These are phyloP conservation scores for Colletotrichum musicola DNA, from an alignment of 2,329 filamentous ascomycete genomes.

Conservation along the genomic window DNA sequence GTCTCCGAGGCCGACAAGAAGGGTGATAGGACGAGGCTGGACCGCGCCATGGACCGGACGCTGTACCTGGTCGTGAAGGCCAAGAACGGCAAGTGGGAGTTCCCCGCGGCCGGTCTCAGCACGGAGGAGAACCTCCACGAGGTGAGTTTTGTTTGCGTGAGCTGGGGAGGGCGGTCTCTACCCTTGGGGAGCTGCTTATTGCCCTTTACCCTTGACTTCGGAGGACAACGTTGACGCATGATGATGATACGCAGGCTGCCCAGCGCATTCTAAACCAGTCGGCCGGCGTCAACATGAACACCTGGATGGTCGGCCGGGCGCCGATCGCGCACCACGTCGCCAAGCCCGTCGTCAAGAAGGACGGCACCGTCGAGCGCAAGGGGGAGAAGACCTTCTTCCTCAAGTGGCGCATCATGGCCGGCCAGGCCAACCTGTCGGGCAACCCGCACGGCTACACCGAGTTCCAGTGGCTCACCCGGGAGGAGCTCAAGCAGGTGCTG, in stretches of 20 bases:
- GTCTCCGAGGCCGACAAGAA: slow-evolving; percentile 82
- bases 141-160: slow-evolving; percentile 66
- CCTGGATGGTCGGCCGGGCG: slow-evolving; percentile 93
- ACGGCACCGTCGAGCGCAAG: slow-evolving; percentile 57
- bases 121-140: slow-evolving; percentile 83
- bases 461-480: slow-evolving; percentile 92
- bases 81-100: slow-evolving; percentile 80
- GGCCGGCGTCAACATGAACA: slow-evolving; percentile 97
- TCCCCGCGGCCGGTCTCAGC: slow-evolving; percentile 79
- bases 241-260: slow-evolving; percentile 72
- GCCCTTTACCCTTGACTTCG: too few relatives aligned
- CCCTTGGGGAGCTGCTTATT: not conserved
- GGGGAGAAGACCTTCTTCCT: slow-evolving; percentile 95
- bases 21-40: slow-evolving; percentile 81
- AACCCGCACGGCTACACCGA: slow-evolving; percentile 82
- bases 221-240: not conserved
- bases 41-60: slow-evolving; percentile 83
- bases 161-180: not conserved
- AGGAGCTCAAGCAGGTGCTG: slow-evolving; percentile 82
- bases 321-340: slow-evolving; percentile 84
- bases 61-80: slow-evolving; percentile 87
- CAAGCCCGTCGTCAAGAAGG: slow-evolving; percentile 60
- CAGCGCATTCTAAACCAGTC: slow-evolving; percentile 81
- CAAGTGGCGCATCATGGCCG: slow-evolving; percentile 96
- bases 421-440: slow-evolving; percentile 83